phyloP scores from a whole-genome alignment of 2,329 filamentous ascomycete species.

The Meredithiella fracta region DNA sequence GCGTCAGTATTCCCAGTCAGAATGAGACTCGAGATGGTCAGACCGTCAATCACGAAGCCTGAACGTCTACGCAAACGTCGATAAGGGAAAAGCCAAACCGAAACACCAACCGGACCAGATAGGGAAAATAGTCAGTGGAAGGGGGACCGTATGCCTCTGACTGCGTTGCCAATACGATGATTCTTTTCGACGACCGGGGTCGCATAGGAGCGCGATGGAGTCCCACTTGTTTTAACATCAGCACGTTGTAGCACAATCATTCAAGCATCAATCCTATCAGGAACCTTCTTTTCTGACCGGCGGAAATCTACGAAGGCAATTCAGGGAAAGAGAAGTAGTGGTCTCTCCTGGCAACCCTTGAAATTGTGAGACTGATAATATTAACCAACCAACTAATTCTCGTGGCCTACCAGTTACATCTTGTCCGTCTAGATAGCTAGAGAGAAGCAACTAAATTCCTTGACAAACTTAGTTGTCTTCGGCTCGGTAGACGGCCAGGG shows the following conservation, averaged over 20 bases:
- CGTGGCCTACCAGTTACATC: too few species aligned
- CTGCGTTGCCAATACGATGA: not conserved
- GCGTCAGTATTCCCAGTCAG: not conserved
- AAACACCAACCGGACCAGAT: slow-evolving; percentile 4
- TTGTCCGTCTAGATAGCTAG: too few species aligned
- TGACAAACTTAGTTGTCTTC: not conserved
- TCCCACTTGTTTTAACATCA: not conserved
- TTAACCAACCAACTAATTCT: too few species aligned
- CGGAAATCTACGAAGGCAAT: too few species aligned
- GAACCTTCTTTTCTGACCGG: too few species aligned
- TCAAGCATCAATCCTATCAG: too few species aligned
- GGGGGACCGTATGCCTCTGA: not conserved
- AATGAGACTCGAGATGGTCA: not conserved
- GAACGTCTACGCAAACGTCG: not conserved
- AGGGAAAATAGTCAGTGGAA: not conserved
- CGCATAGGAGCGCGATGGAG: not conserved
- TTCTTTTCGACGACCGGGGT: not conserved
- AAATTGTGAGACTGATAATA: too few species aligned
- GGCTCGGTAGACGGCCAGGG: not conserved
- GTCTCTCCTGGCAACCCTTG: too few species aligned
- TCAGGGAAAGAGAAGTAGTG: too few species aligned
- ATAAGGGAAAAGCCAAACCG: slow-evolving; percentile 4
- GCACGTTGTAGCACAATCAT: too few species aligned
- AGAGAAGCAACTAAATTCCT: not conserved
- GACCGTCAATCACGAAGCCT: not conserved